Evolutionary conservation across 371 early-diverging fungal genomes (phyloP), one percentile per base, ranked within the genome.

Genomic region (Saksenaea vasiformis): DNA sequence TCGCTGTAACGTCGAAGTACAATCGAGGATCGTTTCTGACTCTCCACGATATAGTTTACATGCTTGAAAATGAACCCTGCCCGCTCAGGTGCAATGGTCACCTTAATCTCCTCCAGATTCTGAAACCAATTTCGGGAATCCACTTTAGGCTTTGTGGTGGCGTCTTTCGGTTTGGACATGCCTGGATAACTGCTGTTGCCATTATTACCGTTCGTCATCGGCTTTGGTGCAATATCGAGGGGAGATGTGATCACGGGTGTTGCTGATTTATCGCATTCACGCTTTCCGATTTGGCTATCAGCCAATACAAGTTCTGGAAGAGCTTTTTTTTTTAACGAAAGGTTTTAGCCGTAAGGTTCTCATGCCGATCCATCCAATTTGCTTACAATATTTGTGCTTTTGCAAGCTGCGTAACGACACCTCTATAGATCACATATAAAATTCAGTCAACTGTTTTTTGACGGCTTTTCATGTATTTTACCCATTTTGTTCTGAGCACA

Each of bases 1-100:
- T 95, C 95, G 61, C 90, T 91, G 72, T 92, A 95, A 58, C 95
- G 85, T 24, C 95, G 83, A 17, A 87, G 67, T 0, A 92, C 93
- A 39, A 75, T 80, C 11, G 86, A 76, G 35, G 76, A 72, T 11
- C 83, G 86, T 58, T 79, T 74, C 79, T 91, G 79, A 27, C 89
- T 88, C 51, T 80, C 84, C 11, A 93, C 76, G 41, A 89, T 83
- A 68, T 94, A 94, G 66, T 93, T 93, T 34, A 91, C 83, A 68
- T 91, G 91, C 67, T 90, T 94, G 72, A 92, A 91, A 31, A 86
- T 70, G 41, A 92, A 85, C 0, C 94, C 94, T 41, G 89, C 91
- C 72, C 82, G 80, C 67, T 92, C 91, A 14, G 91, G 88, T 1
- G 87, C 85, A 61, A 86, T 73, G 5, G 72, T 67, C 31, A 90